Base-by-base conservation (phyloP, 2,329 filamentous ascomycete genomes). In the Arthrobotrys entomopaga region DNA sequence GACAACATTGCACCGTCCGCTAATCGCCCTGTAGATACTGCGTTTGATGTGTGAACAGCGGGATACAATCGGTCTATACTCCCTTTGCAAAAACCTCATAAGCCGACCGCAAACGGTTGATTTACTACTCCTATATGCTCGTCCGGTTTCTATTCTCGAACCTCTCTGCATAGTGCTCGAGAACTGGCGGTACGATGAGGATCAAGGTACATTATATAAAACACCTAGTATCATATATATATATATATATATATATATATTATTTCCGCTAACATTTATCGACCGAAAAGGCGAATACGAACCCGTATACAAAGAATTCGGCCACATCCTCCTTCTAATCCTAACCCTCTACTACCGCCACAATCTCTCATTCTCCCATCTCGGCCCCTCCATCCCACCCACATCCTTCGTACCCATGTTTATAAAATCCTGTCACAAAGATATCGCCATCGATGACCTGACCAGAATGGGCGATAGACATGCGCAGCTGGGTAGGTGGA, bases 261-360 rank as follows among this genome's bases (percentile, higher is more conserved):
- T n/a, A n/a, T n/a, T n/a, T n/a, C n/a, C n/a, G 34, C 24, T 48
- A 22, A 49, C 15, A 46, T 15, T 8, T 15, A 19, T 80, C 59
- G 19, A 3, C 2, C 46, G 2, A 38, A 6, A 56, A 83, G 89
- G 88, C 61, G 92, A 95, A 79, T 92, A 92, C 78, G 91, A 94
- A 79, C 91, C 91, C 0, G 88, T 93, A 0, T 95, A 95, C 78
- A 92, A 95, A 79, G 92, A 96, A 78, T 95, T 94, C 77, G 91
- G 91, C 0, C 88, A 90, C 0, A 88, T 93, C 15, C 82, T 95
- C 6, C 84, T 95, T 0, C 83, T 95, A 1, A 85, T 93, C 0
- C 81, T 93, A 59, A 90, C 90, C 0, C 89, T 93, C 76, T 86
- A 90, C n/a, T 87, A 92, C 79, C 88, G 92, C 13, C 94, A 93